Conservation (phyloP, 2,329 filamentous ascomycete species). For the Elsinoe fawcettii region DNA sequence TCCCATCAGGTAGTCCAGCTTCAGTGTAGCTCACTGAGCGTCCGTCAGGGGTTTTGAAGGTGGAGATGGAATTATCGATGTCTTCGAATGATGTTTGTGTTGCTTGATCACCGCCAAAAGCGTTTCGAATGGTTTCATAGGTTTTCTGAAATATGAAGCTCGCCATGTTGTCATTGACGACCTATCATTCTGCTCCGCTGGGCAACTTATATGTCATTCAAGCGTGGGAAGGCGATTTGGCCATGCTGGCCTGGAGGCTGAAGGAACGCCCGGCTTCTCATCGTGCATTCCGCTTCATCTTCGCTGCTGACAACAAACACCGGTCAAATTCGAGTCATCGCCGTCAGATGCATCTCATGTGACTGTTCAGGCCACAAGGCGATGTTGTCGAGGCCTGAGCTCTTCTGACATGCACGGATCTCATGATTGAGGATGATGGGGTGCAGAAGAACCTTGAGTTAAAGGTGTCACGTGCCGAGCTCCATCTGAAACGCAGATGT, state of each 20-base stretch:
- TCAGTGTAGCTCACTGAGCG: background rate
- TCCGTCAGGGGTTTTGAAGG: background rate
- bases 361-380: background rate
- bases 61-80: background rate
- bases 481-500: background rate
- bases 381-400: background rate
- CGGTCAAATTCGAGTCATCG: background rate
- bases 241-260: background rate
- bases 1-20: background rate
- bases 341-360: background rate
- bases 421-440: background rate
- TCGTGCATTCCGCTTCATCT: background rate
- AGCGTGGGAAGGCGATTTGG: background rate
- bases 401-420: background rate
- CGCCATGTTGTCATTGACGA: background rate
- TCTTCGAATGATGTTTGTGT: background rate
- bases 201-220: background rate
- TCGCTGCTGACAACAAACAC: background rate
- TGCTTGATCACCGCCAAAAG: background rate
- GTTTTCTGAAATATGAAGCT: background rate
- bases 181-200: background rate
- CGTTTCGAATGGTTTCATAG: background rate
- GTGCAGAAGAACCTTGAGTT: background rate
- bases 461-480: background rate
- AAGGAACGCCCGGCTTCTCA: background rate